Evolutionary conservation across 2,329 filamentous ascomycete species (phyloP), one percentile per base, ranked within the genome.

Genomic region (Cladosporium sp.): DNA sequence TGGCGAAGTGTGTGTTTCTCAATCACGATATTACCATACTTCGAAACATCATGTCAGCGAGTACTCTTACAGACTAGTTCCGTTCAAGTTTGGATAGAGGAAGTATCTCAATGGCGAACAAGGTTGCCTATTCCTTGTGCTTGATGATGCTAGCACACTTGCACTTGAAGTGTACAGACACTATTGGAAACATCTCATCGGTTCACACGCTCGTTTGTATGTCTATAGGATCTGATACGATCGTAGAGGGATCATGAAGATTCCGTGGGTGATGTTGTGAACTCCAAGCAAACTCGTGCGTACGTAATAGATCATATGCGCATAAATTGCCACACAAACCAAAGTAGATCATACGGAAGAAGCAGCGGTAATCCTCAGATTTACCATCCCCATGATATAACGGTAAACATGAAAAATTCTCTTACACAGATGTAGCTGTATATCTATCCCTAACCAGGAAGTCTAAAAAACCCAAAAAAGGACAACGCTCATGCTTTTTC

Each of bases 401-500:
- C 41, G 41, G 8, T 47, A 4, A 52, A 52, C 49, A 30, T 52
- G 49, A 55, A 55, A 55, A 55, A 32, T 12, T 32, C 32, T 55
- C 52, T 55, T 55, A 55, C 52, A 55, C 52, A 55, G 52, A 32
- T 55, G 52, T 55, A 55, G 52, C 52, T 55, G 52, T 55, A 55
- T 55, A 55, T 55, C 52, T 55, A 55, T 55, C 52, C 52, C 52
- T 55, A 55, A 30, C 52, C 52, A 55, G 41, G 41, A 55, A 55
- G n/a, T 54, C 15, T 55, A 55, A 32, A 34, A 54, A 28, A 55
- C 10, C 52, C 52, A 30, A 52, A 55, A 54, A 32, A 21, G 28
- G 28, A 55, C 28, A 30, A 30, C 52, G 52, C 52, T 55, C 28
- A 55, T 55, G 52, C 52, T 55, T 55, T 55, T 55, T 34, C 18